Base-by-base conservation (phyloP, 169 alveolate species). In the Plasmodium fragile region DNA sequence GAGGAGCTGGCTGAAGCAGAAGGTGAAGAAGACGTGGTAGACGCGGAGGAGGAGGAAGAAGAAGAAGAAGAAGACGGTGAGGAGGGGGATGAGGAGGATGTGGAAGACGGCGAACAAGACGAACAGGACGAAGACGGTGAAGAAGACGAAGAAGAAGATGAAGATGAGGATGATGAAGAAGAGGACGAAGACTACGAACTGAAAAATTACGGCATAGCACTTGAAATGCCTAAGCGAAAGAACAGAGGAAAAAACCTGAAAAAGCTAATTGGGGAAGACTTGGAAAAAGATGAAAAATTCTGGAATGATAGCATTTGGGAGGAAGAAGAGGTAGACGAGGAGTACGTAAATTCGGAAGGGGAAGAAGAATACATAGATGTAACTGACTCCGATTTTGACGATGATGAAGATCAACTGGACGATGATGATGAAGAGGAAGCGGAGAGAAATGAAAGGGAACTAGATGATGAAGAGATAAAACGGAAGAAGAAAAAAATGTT, bases 281-380 rank as follows among this genome's bases (percentile, higher is more conserved):
- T 95, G 25, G 98, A 97, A 87, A 95, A 96, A 90, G 98, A 97
- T 79, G 96, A 94, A 89, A 95, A 92, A 53, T 97, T 97, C 78
- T 97, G 98, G 98, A 96, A 96, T 36, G 97, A 97, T 82, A 81
- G 92, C 43, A 97, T 98, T 4, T 97, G 98, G 98, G 97, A 94
- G 34, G 98, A 97, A 82, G 98, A 97, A 82, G 97, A 93, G 45
- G 96, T 92, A 7, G 98, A 97, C 71, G 98, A 94, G 82, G 98
- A 97, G 59, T 97, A 97, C 95, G 96, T 95, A 70, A 95, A 97
- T 95, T 95, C 97, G 49, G 98, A 97, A 79, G 98, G 97, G 4
- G 98, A 97, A 82, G 98, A 95, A 52, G 97, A 93, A 78, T 97
- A 97, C 90, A 96, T 91, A 39, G 97, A 96, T 92, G 75, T 95